Percentiles rank a stretch among this genome's conserved stretches.
Conservation (phyloP, 1,284 basidiomycete genomes). For the Tilletia walkeri region DNA sequence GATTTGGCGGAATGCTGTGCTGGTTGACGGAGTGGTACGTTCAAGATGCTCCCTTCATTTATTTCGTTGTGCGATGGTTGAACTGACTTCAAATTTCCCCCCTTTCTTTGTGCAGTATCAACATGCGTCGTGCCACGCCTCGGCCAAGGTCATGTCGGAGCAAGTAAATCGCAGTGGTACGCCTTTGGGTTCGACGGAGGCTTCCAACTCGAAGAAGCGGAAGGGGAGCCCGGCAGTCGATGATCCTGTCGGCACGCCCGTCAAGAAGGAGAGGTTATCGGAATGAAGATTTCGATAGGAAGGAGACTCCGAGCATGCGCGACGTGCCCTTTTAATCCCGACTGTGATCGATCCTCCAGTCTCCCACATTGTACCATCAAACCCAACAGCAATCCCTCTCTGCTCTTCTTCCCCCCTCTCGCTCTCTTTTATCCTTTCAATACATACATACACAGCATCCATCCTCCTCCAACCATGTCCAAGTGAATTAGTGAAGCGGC, state of each 20-base stretch:
- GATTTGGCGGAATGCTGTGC: constrained; percentile 91
- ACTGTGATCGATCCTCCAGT: no score
- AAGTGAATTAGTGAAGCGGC: no score
- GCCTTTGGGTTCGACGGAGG: no score
- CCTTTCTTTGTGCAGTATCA: constrained; percentile 31
- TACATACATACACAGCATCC: background rate
- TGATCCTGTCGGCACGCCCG: background rate
- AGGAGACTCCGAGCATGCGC: no score
- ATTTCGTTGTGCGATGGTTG: background rate
- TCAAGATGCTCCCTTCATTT: background rate
- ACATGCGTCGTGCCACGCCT: constrained; percentile 52
- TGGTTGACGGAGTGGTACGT: constrained; percentile 65
- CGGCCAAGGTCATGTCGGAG: constrained; percentile 45
- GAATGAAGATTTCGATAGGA: background rate
- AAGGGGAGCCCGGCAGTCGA: background rate
- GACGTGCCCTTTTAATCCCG: no score
- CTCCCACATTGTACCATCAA: background rate
- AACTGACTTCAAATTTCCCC: no score
- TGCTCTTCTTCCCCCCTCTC: background rate
- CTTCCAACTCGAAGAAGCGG: background rate
- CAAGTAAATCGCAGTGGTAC: background rate
- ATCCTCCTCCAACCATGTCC: no score
- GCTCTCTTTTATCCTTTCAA: background rate
- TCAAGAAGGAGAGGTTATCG: constrained; percentile 2
- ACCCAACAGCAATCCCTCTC: background rate